Base-by-base conservation (phyloP, 2,329 filamentous ascomycete genomes). In the Cladosporium austrohemisphaericum region DNA sequence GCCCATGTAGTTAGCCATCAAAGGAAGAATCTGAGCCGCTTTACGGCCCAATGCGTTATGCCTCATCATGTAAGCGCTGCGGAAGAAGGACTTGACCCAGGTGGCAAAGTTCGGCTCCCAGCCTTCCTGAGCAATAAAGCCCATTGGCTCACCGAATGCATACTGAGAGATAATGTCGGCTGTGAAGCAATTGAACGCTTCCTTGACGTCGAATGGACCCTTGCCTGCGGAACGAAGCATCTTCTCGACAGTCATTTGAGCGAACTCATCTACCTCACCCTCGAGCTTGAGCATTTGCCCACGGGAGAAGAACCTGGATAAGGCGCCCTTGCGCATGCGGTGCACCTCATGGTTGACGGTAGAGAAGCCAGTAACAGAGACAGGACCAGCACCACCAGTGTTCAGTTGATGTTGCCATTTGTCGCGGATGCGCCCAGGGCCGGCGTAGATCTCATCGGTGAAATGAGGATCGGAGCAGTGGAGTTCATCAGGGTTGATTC, bases 191-290 rank as follows among this genome's bases (percentile, higher is more conserved):
- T 78, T 75, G 3, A 50, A 41, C 10, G 47, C 47, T 18, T 50
- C 47, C 26, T 41, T 50, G 29, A 50, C 37, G 31, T 50, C 77
- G 52, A 79, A 79, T 0, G 76, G 58, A 11, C 69, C 58, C 8
- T 77, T 78, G 35, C 80, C 75, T 0, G 74, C 74, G 4, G 81
- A 60, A 31, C 72, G 70, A 20, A 71, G 76, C 55, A 83, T 78
- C 31, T 79, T 72, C 51, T 81, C 79, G 3, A 81, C 63, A 0
- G 77, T 78, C 47, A 80, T 74, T 63, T 70, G 79, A 29, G 77
- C 75, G 3, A 50, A 41, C 28, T 41, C 29, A 14, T 50, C 47
- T n/a, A 50, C 40, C 18, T 41, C 37, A 11, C 40, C 37, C 37
- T 61, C 58, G 8, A 57, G 51, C 36, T 53, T 54, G 23, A 48